Evolutionary conservation across 805 yeast genomes (phyloP), one percentile per base, ranked within the genome.

Genomic region (Cyberlindnera saturnus): DNA sequence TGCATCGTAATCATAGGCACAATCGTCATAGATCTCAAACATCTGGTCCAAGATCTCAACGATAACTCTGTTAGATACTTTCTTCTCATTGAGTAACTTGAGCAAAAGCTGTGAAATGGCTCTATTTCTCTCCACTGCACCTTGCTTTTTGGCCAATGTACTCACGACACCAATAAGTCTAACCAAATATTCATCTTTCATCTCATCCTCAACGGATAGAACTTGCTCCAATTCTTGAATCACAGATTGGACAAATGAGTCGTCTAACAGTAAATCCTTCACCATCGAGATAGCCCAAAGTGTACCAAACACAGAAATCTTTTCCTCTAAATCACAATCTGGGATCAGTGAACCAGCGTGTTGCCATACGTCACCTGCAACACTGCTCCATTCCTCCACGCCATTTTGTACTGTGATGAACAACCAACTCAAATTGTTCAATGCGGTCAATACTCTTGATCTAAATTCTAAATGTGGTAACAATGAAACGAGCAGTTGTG

Each of bases 11-110:
- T 69, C 73, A 53, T 71, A 83, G 5, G 61, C 65, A 32, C 74
- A 74, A 64, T 93, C 98, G 13, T 85, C 85, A 63, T 83, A 93
- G 6, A 89, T 69, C 46, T 88, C 96, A 62, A 79, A 87, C 6
- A 89, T 55, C 3, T 77, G 67, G 54, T 86, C 82, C 18, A 86
- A 61, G 20, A 82, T 65, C 47, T 83, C 91, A 34, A 79, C 61
- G 5, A 79, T 64, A 10, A 79, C 60, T 46, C 67, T 72, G 1
- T 69, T 58, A 1, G 66, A 56, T 3, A 63, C 48, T 16, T 54
- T 47, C 14, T 60, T 46, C 18, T 38, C 33, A 7, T 46, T 39
- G 11, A 74, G 46, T 46, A 63, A 43, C 33, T 58, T 52, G 41
- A 69, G 33, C 31, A 80, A 62, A 48, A 76, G 72, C 33, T 71